Base-by-base conservation (phyloP, 352 stramenopile species). In the Globisporangium rhizosaccharum region DNA sequence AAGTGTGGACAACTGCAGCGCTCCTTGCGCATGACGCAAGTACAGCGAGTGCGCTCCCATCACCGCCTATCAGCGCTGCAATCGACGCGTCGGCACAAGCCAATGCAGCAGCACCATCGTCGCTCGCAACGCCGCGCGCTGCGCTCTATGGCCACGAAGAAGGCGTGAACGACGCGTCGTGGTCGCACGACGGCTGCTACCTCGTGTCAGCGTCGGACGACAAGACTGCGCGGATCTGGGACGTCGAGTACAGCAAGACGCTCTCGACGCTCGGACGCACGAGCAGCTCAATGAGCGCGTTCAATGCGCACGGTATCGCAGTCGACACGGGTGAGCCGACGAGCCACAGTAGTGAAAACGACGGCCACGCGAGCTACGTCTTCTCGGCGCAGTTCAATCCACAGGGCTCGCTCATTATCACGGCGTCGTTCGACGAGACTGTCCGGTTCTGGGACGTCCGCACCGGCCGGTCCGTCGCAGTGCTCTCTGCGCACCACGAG, bases 361-460 rank as follows among this genome's bases (percentile, higher is more conserved):
- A 84, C 17, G 88, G 94, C 49, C 96, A 99, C 75, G 65, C 80
- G 25, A 94, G 92, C 66, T 98, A 97, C 66, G 96, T 98, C n/a
- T 98, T 98, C 74, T 97, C 82, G 60, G 87, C 88, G 47, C 84
- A 88, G 58, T 98, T 99, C 68, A 98, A 97, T 52, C 93, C 92
- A 5, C 88, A 97, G 65, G 79, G 79, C 18, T 98, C 97, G 67
- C 71, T 99, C 37, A 67, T 99, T 30, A 81, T 76, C 30, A 86
- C 81, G 50, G 85, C 84, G 18, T 97, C 84, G 9, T 98, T 96
- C 59, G 96, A 99, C 66, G 95, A 98, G 70, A 97, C 77, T 9
- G 88, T 99, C 45, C 94, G 97, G 56, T 68, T 99, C 18, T 99
- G 96, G 96, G 96, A 99, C 69, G 82, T 98, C 17, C 85, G 95